These are phyloP conservation scores for Liquidambar formosana DNA, from an alignment of 164 flowering plant species.

Conservation along the genomic window DNA sequence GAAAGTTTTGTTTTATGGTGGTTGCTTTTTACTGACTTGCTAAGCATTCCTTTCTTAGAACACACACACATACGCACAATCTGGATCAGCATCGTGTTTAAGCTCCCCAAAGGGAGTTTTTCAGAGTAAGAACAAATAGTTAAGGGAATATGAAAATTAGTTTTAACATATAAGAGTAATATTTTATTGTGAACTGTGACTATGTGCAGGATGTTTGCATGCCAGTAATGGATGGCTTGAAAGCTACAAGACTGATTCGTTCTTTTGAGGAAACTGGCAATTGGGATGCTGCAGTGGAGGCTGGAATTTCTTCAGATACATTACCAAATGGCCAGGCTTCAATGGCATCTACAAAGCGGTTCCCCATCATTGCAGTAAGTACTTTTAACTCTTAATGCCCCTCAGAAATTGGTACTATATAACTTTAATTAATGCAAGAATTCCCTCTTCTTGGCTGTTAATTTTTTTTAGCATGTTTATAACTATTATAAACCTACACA, in stretches of 20 bases:
- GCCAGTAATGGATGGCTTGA: too few species aligned
- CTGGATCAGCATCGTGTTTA: background rate
- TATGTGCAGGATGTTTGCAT: too few species aligned
- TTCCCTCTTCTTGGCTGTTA: too few species aligned
- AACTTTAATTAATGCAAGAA: too few species aligned
- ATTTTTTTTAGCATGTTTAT: background rate
- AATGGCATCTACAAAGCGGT: too few species aligned
- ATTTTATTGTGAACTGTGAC: background rate
- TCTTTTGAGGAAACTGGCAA: too few species aligned
- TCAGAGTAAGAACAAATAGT: background rate
- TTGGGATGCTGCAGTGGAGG: too few species aligned
- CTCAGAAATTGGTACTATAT: background rate
- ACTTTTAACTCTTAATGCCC: background rate
- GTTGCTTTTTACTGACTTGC: background rate
- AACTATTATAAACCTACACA: too few species aligned
- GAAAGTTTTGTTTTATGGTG: background rate
- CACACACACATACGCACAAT: background rate
- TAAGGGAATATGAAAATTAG: background rate
- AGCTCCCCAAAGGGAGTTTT: background rate
- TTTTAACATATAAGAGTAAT: background rate
- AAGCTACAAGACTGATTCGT: too few species aligned
- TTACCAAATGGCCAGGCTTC: too few species aligned
- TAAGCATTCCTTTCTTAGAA: background rate
- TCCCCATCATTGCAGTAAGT: slow-evolving; percentile 85
- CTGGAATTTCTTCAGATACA: too few species aligned